Conservation (phyloP, 371 early-diverging fungal genomes). For the Apophysomyces trapeziformis region DNA sequence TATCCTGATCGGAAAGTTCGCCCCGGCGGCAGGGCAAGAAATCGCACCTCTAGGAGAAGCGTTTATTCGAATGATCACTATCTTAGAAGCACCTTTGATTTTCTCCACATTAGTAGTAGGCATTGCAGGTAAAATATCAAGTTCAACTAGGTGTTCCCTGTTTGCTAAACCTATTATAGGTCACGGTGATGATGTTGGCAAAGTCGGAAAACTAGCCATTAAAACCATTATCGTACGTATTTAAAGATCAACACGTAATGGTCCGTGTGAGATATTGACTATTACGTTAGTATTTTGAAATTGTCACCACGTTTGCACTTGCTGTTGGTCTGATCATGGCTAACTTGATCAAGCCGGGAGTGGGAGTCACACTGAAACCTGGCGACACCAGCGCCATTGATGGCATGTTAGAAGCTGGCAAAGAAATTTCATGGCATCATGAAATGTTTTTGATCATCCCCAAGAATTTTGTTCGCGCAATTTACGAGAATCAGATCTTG, state of each 20-base stretch:
- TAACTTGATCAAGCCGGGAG: conserved; percentile 72
- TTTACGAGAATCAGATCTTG: conserved; percentile 58
- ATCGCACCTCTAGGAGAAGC: conserved; percentile 58
- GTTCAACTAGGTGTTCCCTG: not conserved
- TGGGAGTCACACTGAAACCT: conserved; percentile 28
- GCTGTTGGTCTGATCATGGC: conserved; percentile 72
- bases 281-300: conserved; percentile 60
- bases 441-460: conserved; percentile 65
- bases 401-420: conserved; percentile 24
- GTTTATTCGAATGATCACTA: conserved; percentile 75
- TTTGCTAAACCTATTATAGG: conserved; percentile 39
- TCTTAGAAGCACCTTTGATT: conserved; percentile 72
- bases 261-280: not conserved
- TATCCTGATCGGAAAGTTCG: conserved; percentile 63
- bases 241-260: too few relatives aligned
- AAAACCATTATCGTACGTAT: conserved; percentile 61
- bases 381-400: conserved; percentile 18
- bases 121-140: conserved; percentile 45
- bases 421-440: conserved; percentile 58
- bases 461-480: conserved; percentile 56
- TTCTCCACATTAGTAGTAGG: conserved; percentile 76
- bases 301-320: conserved; percentile 72
- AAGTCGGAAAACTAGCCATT: conserved; percentile 69
- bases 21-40: conserved; percentile 48
- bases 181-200: conserved; percentile 72